A percentile compares a stretch with the other conserved stretches of the same genome.
Evolutionary conservation across 108 stramenopile species (phyloP).

Genomic region (Fragilaria radians): DNA sequence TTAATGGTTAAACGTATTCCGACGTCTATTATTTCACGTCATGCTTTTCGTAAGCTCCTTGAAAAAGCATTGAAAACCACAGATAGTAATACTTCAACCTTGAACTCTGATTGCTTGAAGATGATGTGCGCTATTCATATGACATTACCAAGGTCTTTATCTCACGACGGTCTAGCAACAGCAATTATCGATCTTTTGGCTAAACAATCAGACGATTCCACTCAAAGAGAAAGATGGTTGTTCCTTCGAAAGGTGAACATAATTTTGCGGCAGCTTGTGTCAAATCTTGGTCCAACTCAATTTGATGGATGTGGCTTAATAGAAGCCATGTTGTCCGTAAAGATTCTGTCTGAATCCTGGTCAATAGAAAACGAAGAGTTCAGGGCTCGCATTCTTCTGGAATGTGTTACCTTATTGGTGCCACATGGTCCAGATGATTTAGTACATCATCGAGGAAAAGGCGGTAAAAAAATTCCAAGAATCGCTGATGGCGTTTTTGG

Average conservation of each 20-base stretch:
- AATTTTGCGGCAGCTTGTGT: constrained; percentile 31
- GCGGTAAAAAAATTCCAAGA: too few species aligned
- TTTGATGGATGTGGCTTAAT: constrained; percentile 45
- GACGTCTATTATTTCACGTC: constrained; percentile 34
- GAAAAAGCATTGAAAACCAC: constrained; percentile 4
- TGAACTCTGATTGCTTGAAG: constrained; percentile 30
- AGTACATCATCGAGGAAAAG: neutral
- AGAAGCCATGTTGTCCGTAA: constrained; percentile 24
- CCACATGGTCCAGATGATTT: constrained; percentile 7
- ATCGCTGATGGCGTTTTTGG: too few species aligned
- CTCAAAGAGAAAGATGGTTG: constrained; percentile 1
- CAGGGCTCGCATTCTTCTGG: constrained; percentile 51
- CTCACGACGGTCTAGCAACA: constrained; percentile 35
- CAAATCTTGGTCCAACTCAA: constrained; percentile 20
- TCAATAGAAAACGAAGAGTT: constrained; percentile 28
- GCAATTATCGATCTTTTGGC: constrained; percentile 18
- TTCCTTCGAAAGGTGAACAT: constrained; percentile 21
- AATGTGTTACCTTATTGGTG: constrained; percentile 39
- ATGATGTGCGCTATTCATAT: constrained; percentile 52
- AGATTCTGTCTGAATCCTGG: constrained; percentile 21
- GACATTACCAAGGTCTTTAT: constrained; percentile 22
- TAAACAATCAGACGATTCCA: neutral
- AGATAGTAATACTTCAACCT: neutral
- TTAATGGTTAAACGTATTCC: constrained; percentile 44
- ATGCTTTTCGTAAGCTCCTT: constrained; percentile 49